Evolutionary conservation across 495 filamentous ascomycete species (phyloP), one percentile per base, ranked within the genome.

Genomic region (Talaromyces stipitatus): DNA sequence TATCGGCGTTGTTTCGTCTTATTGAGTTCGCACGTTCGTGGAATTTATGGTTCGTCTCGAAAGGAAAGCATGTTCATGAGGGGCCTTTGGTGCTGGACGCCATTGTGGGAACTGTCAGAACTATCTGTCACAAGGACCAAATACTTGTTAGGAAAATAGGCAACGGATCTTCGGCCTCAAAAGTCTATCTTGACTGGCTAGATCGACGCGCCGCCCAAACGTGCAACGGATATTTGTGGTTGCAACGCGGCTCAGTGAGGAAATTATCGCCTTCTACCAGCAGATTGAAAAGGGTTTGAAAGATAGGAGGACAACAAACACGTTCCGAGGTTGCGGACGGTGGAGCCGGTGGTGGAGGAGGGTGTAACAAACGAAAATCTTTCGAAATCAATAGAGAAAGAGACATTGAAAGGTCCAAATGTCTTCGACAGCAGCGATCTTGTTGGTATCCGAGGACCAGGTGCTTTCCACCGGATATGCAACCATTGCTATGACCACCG

Each of bases 401-500:
- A n/a, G n/a, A n/a, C n/a, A n/a, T n/a, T n/a, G n/a, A 22, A 46
- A 20, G 12, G 20, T 4, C 32, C 38, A 23, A 41, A 54, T 54
- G 52, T 41, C 30, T 41, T 0, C 52, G 16, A 36, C 29, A n/a
- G 7, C 52, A 23, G 30, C 52, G 52, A 22, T 5, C 23, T 16
- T 54, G 52, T 16, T 54, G 32, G 54, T 56, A 26, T 47, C 54
- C 27, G 14, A 56, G 54, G 20, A 22, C 38, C 54, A 56, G 51
- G 28, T 29, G 55, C 60, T 16, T 58, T 67, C 27, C 28, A 65
- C 65, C 5, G 61, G 51, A 2, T 66, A 65, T 56, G 62, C 63
- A 5, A 64, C 70, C 60, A 68, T 72, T 20, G 65, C 57, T 1
- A 48, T 72, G 8, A 65, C 66, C 43, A 62, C 66, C 18, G 33